Evolutionary conservation across 441 rosid species (phyloP).

Genomic region (Erysimum pusillum): DNA sequence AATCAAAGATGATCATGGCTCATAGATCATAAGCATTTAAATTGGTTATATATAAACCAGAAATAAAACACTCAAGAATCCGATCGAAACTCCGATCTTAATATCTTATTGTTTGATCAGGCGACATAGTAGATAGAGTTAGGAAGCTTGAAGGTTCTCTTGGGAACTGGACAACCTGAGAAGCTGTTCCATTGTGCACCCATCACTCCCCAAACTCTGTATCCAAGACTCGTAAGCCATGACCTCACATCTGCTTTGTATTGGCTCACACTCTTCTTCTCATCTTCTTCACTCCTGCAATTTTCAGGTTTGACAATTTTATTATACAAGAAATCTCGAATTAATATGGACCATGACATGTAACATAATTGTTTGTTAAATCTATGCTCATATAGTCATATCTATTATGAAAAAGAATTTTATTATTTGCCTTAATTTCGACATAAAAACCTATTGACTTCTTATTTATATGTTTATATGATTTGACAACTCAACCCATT

Average conservation of each 20-base stretch:
- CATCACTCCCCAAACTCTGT: conserved; percentile 77
- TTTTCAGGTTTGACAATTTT: neutral
- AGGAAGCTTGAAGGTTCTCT: conserved; percentile 90
- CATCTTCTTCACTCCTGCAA: conserved; percentile 67
- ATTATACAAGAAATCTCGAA: conserved; percentile 15
- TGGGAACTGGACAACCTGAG: conserved; percentile 69
- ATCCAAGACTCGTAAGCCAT: conserved; percentile 62
- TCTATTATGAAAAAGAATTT: neutral
- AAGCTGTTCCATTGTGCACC: conserved; percentile 90
- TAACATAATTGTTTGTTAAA: neutral
- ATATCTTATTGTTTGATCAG: conserved; percentile 41
- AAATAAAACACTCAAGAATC: conserved; percentile 40
- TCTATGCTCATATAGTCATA: neutral
- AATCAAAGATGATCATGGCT: conserved; percentile 37
- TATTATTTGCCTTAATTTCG: neutral
- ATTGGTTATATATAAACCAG: conserved; percentile 15
- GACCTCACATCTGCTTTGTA: conserved; percentile 72
- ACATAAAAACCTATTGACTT: too few species aligned
- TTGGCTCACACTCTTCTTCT: conserved; percentile 59
- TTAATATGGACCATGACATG: too few species aligned
- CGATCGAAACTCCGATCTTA: conserved; percentile 34
- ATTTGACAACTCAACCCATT: neutral
- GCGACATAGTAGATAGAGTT: conserved; percentile 77
- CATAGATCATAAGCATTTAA: conserved; percentile 35
- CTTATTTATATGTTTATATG: too few species aligned